Base-by-base conservation (phyloP, 441 rosid species). In the Croton setiger region DNA sequence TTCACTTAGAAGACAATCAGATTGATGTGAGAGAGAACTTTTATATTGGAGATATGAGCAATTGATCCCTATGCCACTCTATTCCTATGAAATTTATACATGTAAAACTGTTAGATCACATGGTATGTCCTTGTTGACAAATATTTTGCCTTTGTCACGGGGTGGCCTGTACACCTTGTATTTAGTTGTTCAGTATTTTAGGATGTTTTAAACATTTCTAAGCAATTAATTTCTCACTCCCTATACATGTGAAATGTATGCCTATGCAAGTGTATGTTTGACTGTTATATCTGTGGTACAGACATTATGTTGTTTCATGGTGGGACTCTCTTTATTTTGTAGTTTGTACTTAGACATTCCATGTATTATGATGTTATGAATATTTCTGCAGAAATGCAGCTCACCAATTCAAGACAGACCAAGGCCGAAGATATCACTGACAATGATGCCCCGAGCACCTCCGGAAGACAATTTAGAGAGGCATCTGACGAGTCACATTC, bases 391-490 rank as follows among this genome's bases (percentile, higher is more conserved):
- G 99, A 95, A 80, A 75, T 87, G 77, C 89, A 81, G 64, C 97
- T 92, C 73, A 88, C 97, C 62, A 85, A 76, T 82, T 87, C 87
- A 41, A 90, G 96, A 79, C 85, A 80, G 75, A 86, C 77, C 43
- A 84, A 82, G 72, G 76, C 84, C 49, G 96, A 89, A 39, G 88
- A 87, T 68, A 73, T 77, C 51, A 76, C 81, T 52, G 96, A 88
- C 36, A 95, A 92, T 58, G 96, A 89, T 72, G 64, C 77, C 53
- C 93, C 97, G 12, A 88, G 88, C 80, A 82, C 91, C 61, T 92
- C 97, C 52, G 98, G 97, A 81, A 85, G 92, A 80, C 89, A 89
- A 43, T 88, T 83, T 78, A 37, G 80, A 37, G 93, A 90, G 64
- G 56, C 58, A 17, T 57, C 72, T 58, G 70, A 55, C 55, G 36